phyloP scores from a whole-genome alignment of 2,329 filamentous ascomycete species.

The Alternaria ventricosa region DNA sequence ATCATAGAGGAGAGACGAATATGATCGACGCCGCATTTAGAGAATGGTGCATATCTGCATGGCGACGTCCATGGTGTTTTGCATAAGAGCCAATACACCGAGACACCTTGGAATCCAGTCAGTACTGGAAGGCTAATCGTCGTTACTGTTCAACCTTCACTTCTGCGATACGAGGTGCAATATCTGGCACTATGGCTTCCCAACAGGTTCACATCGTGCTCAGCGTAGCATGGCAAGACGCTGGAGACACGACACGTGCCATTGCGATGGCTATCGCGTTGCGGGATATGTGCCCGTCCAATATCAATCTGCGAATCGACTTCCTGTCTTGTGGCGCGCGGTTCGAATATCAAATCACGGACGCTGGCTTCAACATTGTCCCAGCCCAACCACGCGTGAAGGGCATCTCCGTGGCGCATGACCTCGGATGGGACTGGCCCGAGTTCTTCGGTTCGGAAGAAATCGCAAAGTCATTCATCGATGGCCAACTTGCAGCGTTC shows the following conservation, averaged over 20 bases:
- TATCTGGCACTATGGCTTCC: constrained; percentile 18
- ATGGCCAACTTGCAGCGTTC: constrained; percentile 40
- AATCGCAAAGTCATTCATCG: constrained; percentile 40
- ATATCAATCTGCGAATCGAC: constrained; percentile 33
- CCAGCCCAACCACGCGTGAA: constrained; percentile 39
- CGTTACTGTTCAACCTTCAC: not conserved
- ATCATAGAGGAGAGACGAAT: constrained; percentile 14
- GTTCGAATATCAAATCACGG: constrained; percentile 40
- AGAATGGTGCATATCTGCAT: not conserved
- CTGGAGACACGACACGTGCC: constrained; percentile 41
- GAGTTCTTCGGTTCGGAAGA: constrained; percentile 44
- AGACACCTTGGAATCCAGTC: not conserved
- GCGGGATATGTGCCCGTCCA: constrained; percentile 37
- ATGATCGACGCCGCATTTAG: not conserved
- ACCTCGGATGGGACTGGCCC: constrained; percentile 44
- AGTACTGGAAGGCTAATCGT: not conserved
- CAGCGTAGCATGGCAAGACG: constrained; percentile 44
- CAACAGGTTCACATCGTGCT: constrained; percentile 33
- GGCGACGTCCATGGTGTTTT: not conserved
- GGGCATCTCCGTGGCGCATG: constrained; percentile 40
- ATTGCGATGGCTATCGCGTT: constrained; percentile 39
- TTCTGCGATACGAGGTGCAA: not conserved
- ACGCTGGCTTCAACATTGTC: constrained; percentile 43
- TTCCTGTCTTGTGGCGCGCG: constrained; percentile 41
- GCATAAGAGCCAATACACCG: not conserved